Evolutionary conservation across 2,329 filamentous ascomycete genomes (phyloP), one percentile per base, ranked within the genome.

Genomic region (Ascosphaera pollenicola): DNA sequence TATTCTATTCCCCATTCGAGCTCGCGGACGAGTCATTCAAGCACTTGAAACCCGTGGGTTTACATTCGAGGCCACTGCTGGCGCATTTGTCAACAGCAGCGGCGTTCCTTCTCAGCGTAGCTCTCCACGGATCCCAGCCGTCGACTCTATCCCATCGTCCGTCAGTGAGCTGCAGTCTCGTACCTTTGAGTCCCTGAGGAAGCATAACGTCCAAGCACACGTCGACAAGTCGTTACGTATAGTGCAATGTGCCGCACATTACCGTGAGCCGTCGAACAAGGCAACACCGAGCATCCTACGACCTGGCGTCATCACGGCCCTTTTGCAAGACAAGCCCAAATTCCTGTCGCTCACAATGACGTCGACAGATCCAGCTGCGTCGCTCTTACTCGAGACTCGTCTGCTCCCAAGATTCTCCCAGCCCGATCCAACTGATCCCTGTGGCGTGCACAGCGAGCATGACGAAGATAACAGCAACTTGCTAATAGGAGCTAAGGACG

Each of bases 171-270:
- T 95, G 19, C 82, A 93, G 57, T 66, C 65, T 8, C 74, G 79
- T 37, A 93, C 87, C 0, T 94, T 95, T 52, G 69, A 70, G 18
- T 72, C 78, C n/a, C 67, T 98, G n/a, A 76, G 74, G 48, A 76
- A 75, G 49, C 72, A 79, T 47, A 69, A 75, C 46, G 79, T 95
- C 37, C 60, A 71, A 1, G 84, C 87, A 0, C 69, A 68, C 17
- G 72, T 89, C 30, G 75, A 80, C 43, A 63, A 66, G 1, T 65
- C 61, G 3, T 66, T 94, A 13, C 72, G 73, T 39, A 66, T 94
- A 11, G 71, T 91, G 1, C 82, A 85, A 49, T 93, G 84, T 56
- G 85, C 82, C 0, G 84, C 80, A 5, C 66, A 63, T 40, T 53
- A 59, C 36, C 54, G 57, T 56, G 68, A 50, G 49, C 57, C 43